Evolutionary conservation across 768 basidiomycete genomes (phyloP), one percentile per base, ranked within the genome.

Genomic region (Kwoniella sp.): DNA sequence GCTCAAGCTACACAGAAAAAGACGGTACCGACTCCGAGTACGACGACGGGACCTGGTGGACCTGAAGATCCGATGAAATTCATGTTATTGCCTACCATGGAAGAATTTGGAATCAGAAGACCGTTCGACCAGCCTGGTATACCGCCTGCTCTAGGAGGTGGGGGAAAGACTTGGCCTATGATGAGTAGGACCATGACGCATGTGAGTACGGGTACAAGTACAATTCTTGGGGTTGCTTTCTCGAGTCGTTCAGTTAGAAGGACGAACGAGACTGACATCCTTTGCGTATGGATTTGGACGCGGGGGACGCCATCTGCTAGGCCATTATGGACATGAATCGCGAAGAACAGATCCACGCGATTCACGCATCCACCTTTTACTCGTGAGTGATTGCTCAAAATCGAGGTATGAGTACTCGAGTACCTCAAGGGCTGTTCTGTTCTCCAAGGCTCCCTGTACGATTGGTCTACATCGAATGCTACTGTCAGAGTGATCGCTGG

Each of bases 151-250:
- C 36, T 67, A 2, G 68, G 68, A 5, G 66, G 65, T 27, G 52
- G 30, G n/a, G 70, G 68, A 15, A 55, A 64, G 25, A 52, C 48
- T 25, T 77, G 75, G 75, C 75, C 75, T 9, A 77, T 71, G 71
- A 77, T 77, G 75, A 77, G 75, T 56, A 40, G 75, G 62, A 74
- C 75, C 12, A 70, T 77, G 72, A 70, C 75, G 1, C 68, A 74
- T 58, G 75, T 77, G 57, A 66, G 73, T 67, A 19, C n/a, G 10
- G n/a, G 29, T 33, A 5, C n/a, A n/a, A n/a, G n/a, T n/a, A n/a
- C n/a, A n/a, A n/a, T n/a, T n/a, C n/a, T n/a, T n/a, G n/a, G n/a
- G n/a, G n/a, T n/a, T n/a, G n/a, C n/a, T n/a, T n/a, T n/a, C n/a
- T n/a, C n/a, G n/a, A n/a, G n/a, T n/a, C n/a, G n/a, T n/a, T n/a